Percentiles rank a stretch among this genome's conserved stretches.
Evolutionary conservation across 371 early-diverging fungal species (phyloP).

Genomic region (Choanephora cucurbitarum): DNA sequence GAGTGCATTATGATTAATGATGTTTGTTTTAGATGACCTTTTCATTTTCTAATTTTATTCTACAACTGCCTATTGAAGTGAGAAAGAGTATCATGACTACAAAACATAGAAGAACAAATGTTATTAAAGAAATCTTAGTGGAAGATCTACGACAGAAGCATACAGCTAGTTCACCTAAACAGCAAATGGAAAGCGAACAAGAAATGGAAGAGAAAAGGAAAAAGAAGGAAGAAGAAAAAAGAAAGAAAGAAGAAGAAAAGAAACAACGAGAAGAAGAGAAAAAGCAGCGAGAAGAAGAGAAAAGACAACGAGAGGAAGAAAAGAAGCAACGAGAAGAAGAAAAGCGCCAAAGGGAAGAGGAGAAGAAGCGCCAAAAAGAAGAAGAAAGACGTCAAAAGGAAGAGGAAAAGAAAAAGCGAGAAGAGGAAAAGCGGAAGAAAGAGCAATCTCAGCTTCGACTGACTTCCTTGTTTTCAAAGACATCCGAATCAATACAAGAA

Average conservation of each 20-base stretch:
- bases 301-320: constrained; percentile 31
- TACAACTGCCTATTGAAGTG: constrained; percentile 7
- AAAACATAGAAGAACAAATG: constrained; percentile 12
- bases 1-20: no score
- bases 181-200: constrained; percentile 20
- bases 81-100: constrained; percentile 12
- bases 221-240: constrained; percentile 5
- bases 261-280: constrained; percentile 29
- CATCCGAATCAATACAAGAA: constrained; percentile 17
- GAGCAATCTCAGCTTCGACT: constrained; percentile 44
- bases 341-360: constrained; percentile 8
- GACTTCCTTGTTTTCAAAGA: constrained; percentile 45
- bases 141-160: constrained; percentile 6
- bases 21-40: constrained; percentile 28
- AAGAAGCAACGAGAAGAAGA: constrained; percentile 41
- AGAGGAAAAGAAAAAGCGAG: neutral
- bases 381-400: constrained; percentile 38
- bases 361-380: constrained; percentile 18
- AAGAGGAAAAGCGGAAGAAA: neutral
- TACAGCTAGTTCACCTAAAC: neutral
- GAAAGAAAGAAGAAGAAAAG: constrained; percentile 31
- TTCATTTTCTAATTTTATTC: constrained; percentile 10
- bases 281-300: constrained; percentile 34
- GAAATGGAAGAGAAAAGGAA: neutral
- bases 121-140: constrained; percentile 7